Evolutionary conservation across 2,329 filamentous ascomycete genomes (phyloP).

Genomic region (Triangularia setosa): DNA sequence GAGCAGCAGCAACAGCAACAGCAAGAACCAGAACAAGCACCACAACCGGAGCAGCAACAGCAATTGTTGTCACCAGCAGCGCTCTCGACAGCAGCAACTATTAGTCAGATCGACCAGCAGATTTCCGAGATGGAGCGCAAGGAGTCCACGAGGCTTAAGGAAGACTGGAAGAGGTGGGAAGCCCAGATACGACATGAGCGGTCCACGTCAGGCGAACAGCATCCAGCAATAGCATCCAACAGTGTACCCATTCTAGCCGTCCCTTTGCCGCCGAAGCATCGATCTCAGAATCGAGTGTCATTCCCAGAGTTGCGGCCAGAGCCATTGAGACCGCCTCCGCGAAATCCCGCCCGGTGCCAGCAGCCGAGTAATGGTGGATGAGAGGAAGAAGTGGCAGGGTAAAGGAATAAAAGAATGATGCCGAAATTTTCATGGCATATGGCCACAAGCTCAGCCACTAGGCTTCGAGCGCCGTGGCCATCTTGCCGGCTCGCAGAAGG

Average conservation of each 20-base stretch:
- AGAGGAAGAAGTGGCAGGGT: background rate
- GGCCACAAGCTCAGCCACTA: background rate
- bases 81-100: conserved; percentile 13
- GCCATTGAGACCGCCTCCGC: conserved; percentile 1
- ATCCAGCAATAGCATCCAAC: conserved; percentile 11
- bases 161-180: conserved; percentile 39
- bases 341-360: background rate
- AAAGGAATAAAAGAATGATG: background rate
- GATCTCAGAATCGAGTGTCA: conserved; percentile 10
- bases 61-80: conserved; percentile 12
- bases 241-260: conserved; percentile 17
- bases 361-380: background rate
- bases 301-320: background rate
- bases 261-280: conserved; percentile 19
- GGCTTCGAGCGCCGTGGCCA: background rate
- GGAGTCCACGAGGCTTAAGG: conserved; percentile 26
- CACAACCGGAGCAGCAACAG: conserved; percentile 2
- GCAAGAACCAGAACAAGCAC: conserved; percentile 14
- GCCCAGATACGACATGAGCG: conserved; percentile 28
- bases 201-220: conserved; percentile 25
- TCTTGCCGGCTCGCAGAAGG: background rate
- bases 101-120: conserved; percentile 14
- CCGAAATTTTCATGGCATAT: too few species aligned
- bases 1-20: conserved; percentile 5
- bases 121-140: conserved; percentile 19